A percentile compares a stretch with the other conserved stretches of the same genome.
These are phyloP conservation scores for Arthrocladium fulminans DNA, from an alignment of 2,329 filamentous ascomycete genomes.

Conservation along the genomic window DNA sequence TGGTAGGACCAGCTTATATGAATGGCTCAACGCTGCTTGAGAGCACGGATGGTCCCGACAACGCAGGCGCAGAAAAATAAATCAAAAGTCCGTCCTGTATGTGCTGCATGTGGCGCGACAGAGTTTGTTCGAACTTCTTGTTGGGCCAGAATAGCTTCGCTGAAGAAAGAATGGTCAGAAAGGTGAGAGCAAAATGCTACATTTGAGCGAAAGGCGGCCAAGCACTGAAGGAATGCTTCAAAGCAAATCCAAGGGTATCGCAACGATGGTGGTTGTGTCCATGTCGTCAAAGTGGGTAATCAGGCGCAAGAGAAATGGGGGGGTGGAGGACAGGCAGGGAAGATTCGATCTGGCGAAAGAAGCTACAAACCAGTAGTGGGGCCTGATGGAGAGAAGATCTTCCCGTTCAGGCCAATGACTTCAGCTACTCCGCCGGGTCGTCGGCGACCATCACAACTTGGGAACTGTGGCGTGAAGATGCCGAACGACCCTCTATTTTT, in stretches of 20 bases:
- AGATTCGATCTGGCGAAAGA: background rate
- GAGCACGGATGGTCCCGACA: slow-evolving; percentile 20
- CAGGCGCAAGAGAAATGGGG: background rate
- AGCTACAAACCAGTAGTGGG: background rate
- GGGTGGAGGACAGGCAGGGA: background rate
- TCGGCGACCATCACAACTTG: no score
- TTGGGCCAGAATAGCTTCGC: no score
- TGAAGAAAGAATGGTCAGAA: background rate
- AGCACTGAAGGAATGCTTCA: background rate
- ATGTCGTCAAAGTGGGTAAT: background rate
- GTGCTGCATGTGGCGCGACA: slow-evolving; percentile 16
- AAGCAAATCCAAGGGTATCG: background rate
- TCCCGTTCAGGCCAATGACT: no score
- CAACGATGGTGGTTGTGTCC: background rate
- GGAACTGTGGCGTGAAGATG: no score
- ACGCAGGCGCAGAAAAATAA: slow-evolving; percentile 23
- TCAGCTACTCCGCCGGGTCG: no score
- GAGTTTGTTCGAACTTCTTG: no score
- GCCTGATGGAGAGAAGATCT: background rate
- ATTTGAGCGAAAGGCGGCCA: background rate
- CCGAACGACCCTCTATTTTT: no score
- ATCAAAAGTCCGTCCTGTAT: slow-evolving; percentile 12
- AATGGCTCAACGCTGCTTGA: slow-evolving; percentile 23
- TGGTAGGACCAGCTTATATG: background rate
- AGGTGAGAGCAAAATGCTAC: background rate